These are phyloP conservation scores for Colletotrichum lindemuthianum DNA, from an alignment of 2,329 filamentous ascomycete species.

Conservation along the genomic window DNA sequence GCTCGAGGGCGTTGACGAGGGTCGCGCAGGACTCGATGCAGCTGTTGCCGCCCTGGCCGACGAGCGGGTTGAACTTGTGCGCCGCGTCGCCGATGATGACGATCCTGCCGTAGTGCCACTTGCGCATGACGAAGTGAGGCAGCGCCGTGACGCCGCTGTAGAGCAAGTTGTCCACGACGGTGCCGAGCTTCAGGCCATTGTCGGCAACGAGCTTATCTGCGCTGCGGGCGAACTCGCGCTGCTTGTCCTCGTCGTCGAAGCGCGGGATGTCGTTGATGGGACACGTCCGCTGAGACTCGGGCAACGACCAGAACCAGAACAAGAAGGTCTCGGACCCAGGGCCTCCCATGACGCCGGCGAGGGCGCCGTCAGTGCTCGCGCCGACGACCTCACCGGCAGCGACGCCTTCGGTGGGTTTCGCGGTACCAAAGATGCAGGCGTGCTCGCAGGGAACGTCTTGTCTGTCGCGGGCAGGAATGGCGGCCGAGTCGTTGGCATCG, in stretches of 20 bases:
- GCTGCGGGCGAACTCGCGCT: slow-evolving; percentile 15
- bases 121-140: slow-evolving; percentile 31
- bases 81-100: slow-evolving; percentile 46
- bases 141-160: slow-evolving; percentile 31
- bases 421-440: slow-evolving; percentile 32
- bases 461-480: slow-evolving; percentile 20
- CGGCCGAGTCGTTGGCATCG: slow-evolving; percentile 17
- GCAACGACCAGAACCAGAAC: slow-evolving; percentile 32
- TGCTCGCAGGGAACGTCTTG: slow-evolving; percentile 25
- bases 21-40: slow-evolving; percentile 42
- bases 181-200: slow-evolving; percentile 8
- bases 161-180: slow-evolving; percentile 9
- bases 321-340: slow-evolving; percentile 13
- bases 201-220: slow-evolving; percentile 11
- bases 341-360: slow-evolving; percentile 26
- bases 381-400: slow-evolving; percentile 14
- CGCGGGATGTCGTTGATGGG: slow-evolving; percentile 27
- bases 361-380: slow-evolving; percentile 15
- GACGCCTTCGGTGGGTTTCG: slow-evolving; percentile 15
- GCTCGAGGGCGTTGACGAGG: slow-evolving; percentile 39
- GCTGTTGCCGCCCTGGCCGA: slow-evolving; percentile 43
- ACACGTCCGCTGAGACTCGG: slow-evolving; percentile 13
- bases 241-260: slow-evolving; percentile 20
- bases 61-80: slow-evolving; percentile 47
- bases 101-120: slow-evolving; percentile 46